Evolutionary conservation across 2,329 filamentous ascomycete species (phyloP).

Genomic region (Sporothrix pseudoabietina): DNA sequence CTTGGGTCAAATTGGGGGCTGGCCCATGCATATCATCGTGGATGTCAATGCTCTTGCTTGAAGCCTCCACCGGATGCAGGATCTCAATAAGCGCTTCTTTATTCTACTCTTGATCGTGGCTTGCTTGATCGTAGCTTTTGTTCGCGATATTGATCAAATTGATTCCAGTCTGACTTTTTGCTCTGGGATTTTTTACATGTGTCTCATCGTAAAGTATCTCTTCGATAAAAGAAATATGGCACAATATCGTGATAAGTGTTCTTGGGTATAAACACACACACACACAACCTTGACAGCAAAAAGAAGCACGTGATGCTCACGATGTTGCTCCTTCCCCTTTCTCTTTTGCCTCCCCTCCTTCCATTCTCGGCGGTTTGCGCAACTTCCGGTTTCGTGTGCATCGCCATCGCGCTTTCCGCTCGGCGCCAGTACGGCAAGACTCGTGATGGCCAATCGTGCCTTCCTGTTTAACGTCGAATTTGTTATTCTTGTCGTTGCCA

Average conservation of each 20-base stretch:
- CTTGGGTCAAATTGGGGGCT: neutral
- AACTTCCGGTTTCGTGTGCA: neutral
- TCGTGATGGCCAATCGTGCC: neutral
- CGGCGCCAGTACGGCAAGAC: neutral
- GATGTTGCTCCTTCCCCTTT: neutral
- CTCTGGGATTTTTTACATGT: too few species aligned
- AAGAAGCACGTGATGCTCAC: neutral
- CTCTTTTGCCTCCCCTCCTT: neutral
- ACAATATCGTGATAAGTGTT: too few species aligned
- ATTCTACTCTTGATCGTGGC: too few species aligned
- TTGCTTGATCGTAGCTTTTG: too few species aligned
- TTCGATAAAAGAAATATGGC: too few species aligned
- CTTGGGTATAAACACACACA: too few species aligned
- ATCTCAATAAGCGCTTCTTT: too few species aligned
- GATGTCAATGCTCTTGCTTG: neutral
- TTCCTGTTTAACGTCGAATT: neutral
- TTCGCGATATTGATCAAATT: too few species aligned
- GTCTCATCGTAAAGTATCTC: too few species aligned
- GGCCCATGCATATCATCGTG: conserved; percentile 11
- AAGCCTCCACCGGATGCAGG: neutral
- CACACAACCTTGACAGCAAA: neutral
- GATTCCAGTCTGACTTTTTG: too few species aligned
- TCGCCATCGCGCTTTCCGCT: neutral
- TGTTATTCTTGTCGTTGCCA: neutral
- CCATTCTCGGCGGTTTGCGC: neutral